A percentile compares a stretch with the other conserved stretches of the same genome.
Conservation (phyloP, 345 rosid species). For the Hirschfeldia incana region DNA sequence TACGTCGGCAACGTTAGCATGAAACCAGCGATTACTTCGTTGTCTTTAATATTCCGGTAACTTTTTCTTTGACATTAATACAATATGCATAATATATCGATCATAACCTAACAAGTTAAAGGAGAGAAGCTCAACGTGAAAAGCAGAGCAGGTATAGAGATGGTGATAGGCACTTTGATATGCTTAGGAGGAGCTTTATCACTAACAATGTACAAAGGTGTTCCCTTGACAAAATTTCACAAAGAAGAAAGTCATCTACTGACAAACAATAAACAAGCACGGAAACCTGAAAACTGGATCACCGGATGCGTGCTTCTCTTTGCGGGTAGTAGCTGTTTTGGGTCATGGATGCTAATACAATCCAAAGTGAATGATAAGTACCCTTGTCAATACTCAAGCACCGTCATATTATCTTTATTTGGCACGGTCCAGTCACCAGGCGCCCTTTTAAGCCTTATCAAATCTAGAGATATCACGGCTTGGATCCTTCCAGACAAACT, state of each 20-base stretch:
- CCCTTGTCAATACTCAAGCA: constrained; percentile 42
- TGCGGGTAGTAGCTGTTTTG: constrained; percentile 33
- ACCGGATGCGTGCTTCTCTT: constrained; percentile 37
- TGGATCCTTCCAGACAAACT: constrained; percentile 39
- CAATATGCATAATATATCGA: too few species aligned
- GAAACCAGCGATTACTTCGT: constrained; percentile 67
- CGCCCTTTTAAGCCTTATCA: constrained; percentile 40
- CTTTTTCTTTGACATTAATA: too few species aligned
- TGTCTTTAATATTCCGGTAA: constrained; percentile 67
- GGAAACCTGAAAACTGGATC: constrained; percentile 36
- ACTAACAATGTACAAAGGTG: constrained; percentile 55
- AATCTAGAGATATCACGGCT: constrained; percentile 27
- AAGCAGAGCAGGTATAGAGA: constrained; percentile 46
- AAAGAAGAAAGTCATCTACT: constrained; percentile 5
- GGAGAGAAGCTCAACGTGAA: constrained; percentile 55
- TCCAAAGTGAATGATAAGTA: constrained; percentile 37
- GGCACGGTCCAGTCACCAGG: constrained; percentile 35
- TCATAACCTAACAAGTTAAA: too few species aligned
- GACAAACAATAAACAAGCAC: not conserved
- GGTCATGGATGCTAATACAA: constrained; percentile 42
- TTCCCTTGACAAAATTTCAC: constrained; percentile 37
- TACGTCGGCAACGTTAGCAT: constrained; percentile 63
- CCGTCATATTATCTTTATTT: constrained; percentile 33
- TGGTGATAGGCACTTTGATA: constrained; percentile 52
- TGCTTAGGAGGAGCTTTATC: constrained; percentile 65